Evolutionary conservation across 495 filamentous ascomycete genomes (phyloP).

Genomic region (Trichoderma gamsii): DNA sequence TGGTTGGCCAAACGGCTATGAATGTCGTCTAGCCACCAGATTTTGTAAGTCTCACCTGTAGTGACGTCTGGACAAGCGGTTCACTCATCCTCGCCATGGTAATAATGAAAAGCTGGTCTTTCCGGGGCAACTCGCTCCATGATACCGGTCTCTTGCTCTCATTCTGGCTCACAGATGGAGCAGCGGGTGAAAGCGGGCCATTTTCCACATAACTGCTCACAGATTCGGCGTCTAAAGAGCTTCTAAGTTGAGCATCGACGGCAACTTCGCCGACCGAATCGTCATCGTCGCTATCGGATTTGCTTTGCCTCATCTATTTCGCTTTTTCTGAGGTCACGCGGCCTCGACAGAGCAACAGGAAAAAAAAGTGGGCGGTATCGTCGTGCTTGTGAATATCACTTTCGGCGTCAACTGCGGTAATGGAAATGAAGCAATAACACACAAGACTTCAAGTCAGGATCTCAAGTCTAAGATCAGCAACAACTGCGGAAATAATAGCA

Average conservation of each 20-base stretch:
- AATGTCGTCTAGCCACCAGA: not conserved
- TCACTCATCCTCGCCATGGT: constrained; percentile 71
- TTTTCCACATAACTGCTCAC: not conserved
- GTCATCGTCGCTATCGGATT: constrained; percentile 4
- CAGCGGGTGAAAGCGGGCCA: not conserved
- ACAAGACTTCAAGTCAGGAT: not conserved
- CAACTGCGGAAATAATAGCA: not conserved
- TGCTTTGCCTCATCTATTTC: not conserved
- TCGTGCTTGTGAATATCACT: constrained; percentile 4
- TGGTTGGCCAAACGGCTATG: not conserved
- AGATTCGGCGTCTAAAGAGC: not conserved
- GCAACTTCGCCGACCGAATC: not conserved
- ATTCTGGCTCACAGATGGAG: not conserved
- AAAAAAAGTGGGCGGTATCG: constrained; percentile 8
- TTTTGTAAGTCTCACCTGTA: constrained; percentile 42
- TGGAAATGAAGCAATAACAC: not conserved
- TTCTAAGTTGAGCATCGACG: not conserved
- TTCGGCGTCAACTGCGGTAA: not conserved
- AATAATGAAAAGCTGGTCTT: constrained; percentile 68
- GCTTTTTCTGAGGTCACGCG: not conserved
- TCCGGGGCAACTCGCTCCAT: constrained; percentile 66
- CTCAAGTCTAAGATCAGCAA: not conserved
- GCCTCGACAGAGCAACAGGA: not conserved
- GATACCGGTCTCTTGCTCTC: constrained; percentile 39
- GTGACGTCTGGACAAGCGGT: constrained; percentile 68